Conservation (phyloP, 1,139 yeast genomes). For the Hansenula lynferdii region DNA sequence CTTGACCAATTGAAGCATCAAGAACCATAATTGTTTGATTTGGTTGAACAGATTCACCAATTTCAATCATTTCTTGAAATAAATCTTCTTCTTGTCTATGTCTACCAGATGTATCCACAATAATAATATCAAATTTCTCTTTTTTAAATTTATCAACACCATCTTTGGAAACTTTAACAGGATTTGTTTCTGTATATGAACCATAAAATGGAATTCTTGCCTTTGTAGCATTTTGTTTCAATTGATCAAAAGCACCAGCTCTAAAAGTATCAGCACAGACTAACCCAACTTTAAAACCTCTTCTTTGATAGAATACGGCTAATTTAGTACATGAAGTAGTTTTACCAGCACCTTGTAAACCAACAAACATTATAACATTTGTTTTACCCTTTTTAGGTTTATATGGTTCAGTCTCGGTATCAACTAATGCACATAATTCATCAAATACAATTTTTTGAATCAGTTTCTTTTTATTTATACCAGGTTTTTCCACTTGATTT, state of each 20-base stretch:
- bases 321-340: conserved; percentile 96
- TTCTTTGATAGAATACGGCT: conserved; percentile 89
- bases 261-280: conserved; percentile 99
- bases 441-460: conserved; percentile 92
- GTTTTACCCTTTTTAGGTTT: conserved; percentile 79
- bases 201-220: conserved; percentile 95
- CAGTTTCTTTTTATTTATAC: conserved; percentile 62
- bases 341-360: conserved; percentile 98
- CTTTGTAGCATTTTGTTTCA: conserved; percentile 94
- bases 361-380: conserved; percentile 92
- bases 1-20: conserved; percentile 98
- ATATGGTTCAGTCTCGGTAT: conserved; percentile 58
- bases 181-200: conserved; percentile 93
- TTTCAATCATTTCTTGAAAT: conserved; percentile 93
- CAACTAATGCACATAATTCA: conserved; percentile 83
- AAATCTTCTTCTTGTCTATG: conserved; percentile 93
- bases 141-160: conserved; percentile 91
- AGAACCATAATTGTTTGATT: conserved; percentile 96
- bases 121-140: conserved; percentile 88
- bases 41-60: conserved; percentile 80
- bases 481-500: conserved; percentile 23
- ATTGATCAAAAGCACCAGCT: conserved; percentile 99
- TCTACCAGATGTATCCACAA: conserved; percentile 97
- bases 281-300: conserved; percentile 92
- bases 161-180: conserved; percentile 84